These are phyloP conservation scores for Groenewaldozyma salmanticensis DNA, from an alignment of 805 yeast species.

Conservation along the genomic window DNA sequence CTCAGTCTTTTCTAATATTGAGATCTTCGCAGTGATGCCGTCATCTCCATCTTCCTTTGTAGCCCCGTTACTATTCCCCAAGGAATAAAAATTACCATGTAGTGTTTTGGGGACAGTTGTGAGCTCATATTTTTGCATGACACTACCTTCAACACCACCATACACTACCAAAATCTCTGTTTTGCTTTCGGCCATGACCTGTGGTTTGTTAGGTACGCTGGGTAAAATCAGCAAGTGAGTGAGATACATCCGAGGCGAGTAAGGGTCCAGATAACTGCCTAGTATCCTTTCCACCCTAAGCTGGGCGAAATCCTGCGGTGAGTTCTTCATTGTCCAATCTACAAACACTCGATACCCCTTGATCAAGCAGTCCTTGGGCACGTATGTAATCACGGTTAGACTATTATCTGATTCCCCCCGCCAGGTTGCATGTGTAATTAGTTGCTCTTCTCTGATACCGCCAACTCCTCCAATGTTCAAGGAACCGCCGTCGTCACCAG, in stretches of 20 bases:
- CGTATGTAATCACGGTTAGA: conserved; percentile 23
- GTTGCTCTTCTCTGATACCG: no score
- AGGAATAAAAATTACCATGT: conserved; percentile 15
- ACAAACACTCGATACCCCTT: conserved; percentile 22
- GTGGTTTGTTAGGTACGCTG: conserved; percentile 5
- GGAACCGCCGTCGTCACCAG: no score
- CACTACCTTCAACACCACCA: not conserved
- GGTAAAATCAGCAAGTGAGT: conserved; percentile 12
- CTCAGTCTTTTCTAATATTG: conserved; percentile 3
- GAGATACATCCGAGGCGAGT: conserved; percentile 3
- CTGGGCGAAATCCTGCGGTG: conserved; percentile 6
- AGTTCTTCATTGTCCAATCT: conserved; percentile 18
- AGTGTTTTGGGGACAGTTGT: conserved; percentile 8
- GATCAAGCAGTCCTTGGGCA: conserved; percentile 11
- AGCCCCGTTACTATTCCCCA: conserved; percentile 3
- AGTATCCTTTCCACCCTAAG: conserved; percentile 5
- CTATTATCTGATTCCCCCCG: conserved; percentile 19
- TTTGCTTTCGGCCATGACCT: not conserved
- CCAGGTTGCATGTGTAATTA: conserved; percentile 21
- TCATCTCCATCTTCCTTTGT: not conserved
- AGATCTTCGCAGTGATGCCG: conserved; percentile 3
- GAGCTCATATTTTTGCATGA: conserved; percentile 10
- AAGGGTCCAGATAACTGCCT: conserved; percentile 7
- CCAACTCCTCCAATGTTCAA: no score
- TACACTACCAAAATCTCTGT: not conserved